Percentiles rank a stretch among this genome's conserved stretches.
phyloP scores from a whole-genome alignment of 2,329 filamentous ascomycete genomes.

The Microcyclospora tardicrescens region DNA sequence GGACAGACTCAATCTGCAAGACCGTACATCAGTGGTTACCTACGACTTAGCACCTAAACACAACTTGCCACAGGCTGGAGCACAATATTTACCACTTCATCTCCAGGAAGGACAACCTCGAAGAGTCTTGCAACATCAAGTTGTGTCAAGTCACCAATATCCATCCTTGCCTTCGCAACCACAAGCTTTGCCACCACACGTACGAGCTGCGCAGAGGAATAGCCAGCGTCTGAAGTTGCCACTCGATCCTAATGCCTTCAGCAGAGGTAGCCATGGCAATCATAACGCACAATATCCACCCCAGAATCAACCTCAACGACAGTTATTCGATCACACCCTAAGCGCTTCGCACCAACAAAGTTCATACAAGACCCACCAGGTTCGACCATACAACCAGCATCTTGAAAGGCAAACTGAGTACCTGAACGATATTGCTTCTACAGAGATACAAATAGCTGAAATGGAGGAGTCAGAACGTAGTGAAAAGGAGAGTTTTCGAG shows the following conservation, averaged over 20 bases:
- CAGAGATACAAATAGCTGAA: constrained; percentile 45
- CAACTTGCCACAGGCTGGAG: too few species aligned
- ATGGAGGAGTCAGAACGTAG: constrained; percentile 51
- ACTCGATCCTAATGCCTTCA: constrained; percentile 20
- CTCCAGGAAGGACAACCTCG: too few species aligned
- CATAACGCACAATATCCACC: constrained; percentile 6
- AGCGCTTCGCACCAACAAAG: constrained; percentile 7
- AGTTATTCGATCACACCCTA: constrained; percentile 14
- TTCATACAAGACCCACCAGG: constrained; percentile 5
- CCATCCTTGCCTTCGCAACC: constrained; percentile 4
- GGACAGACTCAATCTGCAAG: too few species aligned
- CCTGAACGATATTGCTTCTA: constrained; percentile 29
- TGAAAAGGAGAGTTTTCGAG: constrained; percentile 59
- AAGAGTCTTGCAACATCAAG: constrained; percentile 5
- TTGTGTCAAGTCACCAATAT: constrained; percentile 5
- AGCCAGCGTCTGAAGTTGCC: not conserved
- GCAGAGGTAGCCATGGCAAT: constrained; percentile 12
- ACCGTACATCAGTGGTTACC: too few species aligned
- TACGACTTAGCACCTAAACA: too few species aligned
- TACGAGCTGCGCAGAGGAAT: too few species aligned
- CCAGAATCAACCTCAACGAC: constrained; percentile 8
- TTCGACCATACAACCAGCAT: constrained; percentile 2
- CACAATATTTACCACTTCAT: too few species aligned
- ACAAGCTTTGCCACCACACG: constrained; percentile 1
- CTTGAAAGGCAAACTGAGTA: constrained; percentile 27